These are phyloP conservation scores for Actinidia arguta DNA, from an alignment of 179 eudicot species.

Conservation along the genomic window DNA sequence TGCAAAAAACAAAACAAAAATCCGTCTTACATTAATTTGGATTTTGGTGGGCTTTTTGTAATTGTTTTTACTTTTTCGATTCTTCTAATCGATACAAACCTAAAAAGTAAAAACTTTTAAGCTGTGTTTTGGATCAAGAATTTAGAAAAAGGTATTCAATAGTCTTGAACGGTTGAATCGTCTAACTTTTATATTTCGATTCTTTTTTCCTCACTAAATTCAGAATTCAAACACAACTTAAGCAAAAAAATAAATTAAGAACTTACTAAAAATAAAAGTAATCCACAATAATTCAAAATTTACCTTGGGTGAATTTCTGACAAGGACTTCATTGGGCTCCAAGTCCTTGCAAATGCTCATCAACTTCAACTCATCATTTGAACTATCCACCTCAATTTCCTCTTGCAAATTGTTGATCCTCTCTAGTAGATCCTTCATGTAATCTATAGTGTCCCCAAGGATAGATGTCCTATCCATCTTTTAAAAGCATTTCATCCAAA, in stretches of 20 bases:
- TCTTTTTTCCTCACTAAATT: too few relatives aligned
- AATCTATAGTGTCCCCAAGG: slow-evolving; percentile 92
- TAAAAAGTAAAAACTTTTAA: too few relatives aligned
- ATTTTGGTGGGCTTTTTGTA: too few relatives aligned
- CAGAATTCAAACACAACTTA: too few relatives aligned
- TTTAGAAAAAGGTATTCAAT: too few relatives aligned
- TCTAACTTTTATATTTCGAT: too few relatives aligned
- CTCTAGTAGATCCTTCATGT: slow-evolving; percentile 81
- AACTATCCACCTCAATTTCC: slow-evolving; percentile 48
- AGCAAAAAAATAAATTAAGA: too few relatives aligned
- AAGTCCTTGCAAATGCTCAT: slow-evolving; percentile 61
- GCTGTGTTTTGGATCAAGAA: too few relatives aligned
- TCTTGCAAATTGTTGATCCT: slow-evolving; percentile 72
- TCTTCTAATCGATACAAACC: too few relatives aligned
- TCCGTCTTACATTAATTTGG: too few relatives aligned
- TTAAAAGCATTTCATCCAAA: not conserved
- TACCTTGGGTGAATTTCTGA: slow-evolving; percentile 89
- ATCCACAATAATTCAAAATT: not conserved
- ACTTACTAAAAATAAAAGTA: not conserved
- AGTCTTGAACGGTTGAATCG: too few relatives aligned
- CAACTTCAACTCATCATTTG: slow-evolving; percentile 42
- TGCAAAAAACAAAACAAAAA: slow-evolving; percentile 27
- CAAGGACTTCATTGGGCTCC: slow-evolving; percentile 58
- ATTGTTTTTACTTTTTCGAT: too few relatives aligned
- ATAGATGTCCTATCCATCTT: slow-evolving; percentile 97